Percentiles rank a stretch among this genome's conserved stretches.
Conservation (phyloP, 2,329 filamentous ascomycete genomes). For the Cordyceps tenuipes region DNA sequence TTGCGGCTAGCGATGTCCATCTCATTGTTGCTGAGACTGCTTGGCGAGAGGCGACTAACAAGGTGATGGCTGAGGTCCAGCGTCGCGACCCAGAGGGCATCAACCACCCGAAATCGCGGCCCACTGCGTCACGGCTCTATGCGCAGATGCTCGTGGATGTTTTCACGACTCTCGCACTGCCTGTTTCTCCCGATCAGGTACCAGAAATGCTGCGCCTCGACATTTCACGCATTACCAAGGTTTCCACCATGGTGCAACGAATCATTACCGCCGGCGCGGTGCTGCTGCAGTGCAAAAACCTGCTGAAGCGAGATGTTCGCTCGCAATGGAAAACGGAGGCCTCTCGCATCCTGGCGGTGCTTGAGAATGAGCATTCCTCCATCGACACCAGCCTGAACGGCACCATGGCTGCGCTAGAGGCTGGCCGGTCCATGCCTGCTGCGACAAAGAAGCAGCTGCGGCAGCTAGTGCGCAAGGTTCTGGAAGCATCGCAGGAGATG, state of each 20-base stretch:
- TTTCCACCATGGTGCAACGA: constrained; percentile 35
- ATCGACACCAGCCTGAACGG: constrained; percentile 49
- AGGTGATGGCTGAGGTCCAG: constrained; percentile 56
- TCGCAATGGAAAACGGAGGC: constrained; percentile 70
- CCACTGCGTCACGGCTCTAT: constrained; percentile 63
- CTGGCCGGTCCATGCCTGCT: constrained; percentile 55
- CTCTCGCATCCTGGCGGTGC: constrained; percentile 58
- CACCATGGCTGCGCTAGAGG: constrained; percentile 54
- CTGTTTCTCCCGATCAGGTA: constrained; percentile 44
- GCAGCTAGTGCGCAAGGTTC: constrained; percentile 49
- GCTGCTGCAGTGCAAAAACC: constrained; percentile 71
- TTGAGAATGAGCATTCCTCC: constrained; percentile 48
- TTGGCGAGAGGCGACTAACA: constrained; percentile 56
- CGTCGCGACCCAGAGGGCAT: constrained; percentile 62
- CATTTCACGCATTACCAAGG: constrained; percentile 45
- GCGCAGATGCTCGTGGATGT: constrained; percentile 67
- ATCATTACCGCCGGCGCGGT: constrained; percentile 69
- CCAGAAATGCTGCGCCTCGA: constrained; percentile 72
- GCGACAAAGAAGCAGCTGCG: constrained; percentile 51
- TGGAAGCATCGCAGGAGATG: constrained; percentile 42
- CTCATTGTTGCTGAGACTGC: constrained; percentile 54
- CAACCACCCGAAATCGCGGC: constrained; percentile 52
- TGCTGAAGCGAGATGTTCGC: constrained; percentile 72
- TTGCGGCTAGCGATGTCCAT: constrained; percentile 46
- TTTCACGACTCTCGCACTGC: constrained; percentile 62